These are phyloP conservation scores for Cenchrus americanus DNA, from an alignment of 176 grass and related monocot species.

Conservation along the genomic window DNA sequence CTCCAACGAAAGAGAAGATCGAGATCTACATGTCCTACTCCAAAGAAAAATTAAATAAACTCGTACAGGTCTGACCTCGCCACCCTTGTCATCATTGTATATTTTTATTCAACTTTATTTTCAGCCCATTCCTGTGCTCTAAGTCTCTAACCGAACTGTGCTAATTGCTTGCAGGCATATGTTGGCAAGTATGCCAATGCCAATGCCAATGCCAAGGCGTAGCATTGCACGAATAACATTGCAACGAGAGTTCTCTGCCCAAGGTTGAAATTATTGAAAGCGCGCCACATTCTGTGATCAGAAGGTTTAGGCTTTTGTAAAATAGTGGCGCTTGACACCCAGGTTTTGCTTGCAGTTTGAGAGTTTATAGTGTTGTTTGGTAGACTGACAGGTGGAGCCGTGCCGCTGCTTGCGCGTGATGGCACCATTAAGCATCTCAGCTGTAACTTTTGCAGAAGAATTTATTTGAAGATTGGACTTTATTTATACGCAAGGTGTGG, in stretches of 20 bases:
- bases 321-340: not conserved
- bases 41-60: constrained; percentile 77
- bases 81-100: not conserved
- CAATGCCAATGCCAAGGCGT: constrained; percentile 48
- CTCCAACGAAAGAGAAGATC: constrained; percentile 94
- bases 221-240: not conserved
- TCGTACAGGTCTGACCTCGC: constrained; percentile 76
- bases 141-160: not conserved
- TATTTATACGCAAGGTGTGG: constrained; percentile 31
- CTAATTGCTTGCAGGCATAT: constrained; percentile 62
- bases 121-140: not conserved
- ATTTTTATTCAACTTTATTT: not conserved
- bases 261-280: constrained; percentile 11
- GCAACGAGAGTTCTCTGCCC: not conserved
- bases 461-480: constrained; percentile 18
- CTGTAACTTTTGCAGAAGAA: constrained; percentile 42
- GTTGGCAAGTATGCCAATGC: constrained; percentile 77
- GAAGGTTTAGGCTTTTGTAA: constrained; percentile 27
- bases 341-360: not conserved
- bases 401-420: not conserved
- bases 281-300: not conserved
- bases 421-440: not conserved
- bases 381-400: not conserved
- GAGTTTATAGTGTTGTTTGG: constrained; percentile 11
- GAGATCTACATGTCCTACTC: constrained; percentile 84